phyloP scores from a whole-genome alignment of 192 early-diverging fungal genomes.

The Rhizoclosmatium sp. region DNA sequence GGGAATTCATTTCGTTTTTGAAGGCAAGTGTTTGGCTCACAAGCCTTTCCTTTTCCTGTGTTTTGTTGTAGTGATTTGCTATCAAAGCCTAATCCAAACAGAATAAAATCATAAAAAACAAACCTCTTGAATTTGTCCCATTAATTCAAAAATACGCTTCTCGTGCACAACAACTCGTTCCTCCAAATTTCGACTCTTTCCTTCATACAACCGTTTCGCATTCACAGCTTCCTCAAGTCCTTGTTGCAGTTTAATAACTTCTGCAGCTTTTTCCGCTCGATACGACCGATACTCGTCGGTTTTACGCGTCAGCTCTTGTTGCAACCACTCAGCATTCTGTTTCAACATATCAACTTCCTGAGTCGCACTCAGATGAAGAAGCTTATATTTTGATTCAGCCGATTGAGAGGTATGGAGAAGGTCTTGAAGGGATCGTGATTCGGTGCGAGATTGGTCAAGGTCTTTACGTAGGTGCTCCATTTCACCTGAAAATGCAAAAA shows the following conservation, averaged over 20 bases:
- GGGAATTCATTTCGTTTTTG: slow-evolving; percentile 67
- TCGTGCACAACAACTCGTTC: slow-evolving; percentile 42
- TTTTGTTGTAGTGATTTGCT: background rate
- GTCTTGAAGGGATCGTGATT: slow-evolving; percentile 16
- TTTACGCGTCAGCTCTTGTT: slow-evolving; percentile 69
- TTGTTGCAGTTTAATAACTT: background rate
- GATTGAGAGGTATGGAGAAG: background rate
- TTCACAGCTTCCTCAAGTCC: background rate
- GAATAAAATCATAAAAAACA: slow-evolving; percentile 7
- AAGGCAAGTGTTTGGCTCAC: slow-evolving; percentile 59
- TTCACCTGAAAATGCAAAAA: slow-evolving; percentile 2
- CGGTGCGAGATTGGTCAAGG: slow-evolving; percentile 6
- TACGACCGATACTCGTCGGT: slow-evolving; percentile 58
- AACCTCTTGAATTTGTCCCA: slow-evolving; percentile 48
- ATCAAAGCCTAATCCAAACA: background rate
- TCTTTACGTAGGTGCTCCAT: slow-evolving; percentile 2
- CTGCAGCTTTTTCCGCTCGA: slow-evolving; percentile 54
- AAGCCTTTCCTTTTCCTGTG: slow-evolving; percentile 21
- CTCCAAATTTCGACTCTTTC: slow-evolving; percentile 1
- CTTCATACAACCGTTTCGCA: background rate
- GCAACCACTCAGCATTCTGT: slow-evolving; percentile 70
- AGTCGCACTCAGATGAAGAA: background rate
- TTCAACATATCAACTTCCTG: slow-evolving; percentile 67
- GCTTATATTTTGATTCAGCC: background rate
- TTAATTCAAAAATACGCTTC: slow-evolving; percentile 40